phyloP scores from a whole-genome alignment of 305 asterid genomes.

The Rubia balearica region DNA sequence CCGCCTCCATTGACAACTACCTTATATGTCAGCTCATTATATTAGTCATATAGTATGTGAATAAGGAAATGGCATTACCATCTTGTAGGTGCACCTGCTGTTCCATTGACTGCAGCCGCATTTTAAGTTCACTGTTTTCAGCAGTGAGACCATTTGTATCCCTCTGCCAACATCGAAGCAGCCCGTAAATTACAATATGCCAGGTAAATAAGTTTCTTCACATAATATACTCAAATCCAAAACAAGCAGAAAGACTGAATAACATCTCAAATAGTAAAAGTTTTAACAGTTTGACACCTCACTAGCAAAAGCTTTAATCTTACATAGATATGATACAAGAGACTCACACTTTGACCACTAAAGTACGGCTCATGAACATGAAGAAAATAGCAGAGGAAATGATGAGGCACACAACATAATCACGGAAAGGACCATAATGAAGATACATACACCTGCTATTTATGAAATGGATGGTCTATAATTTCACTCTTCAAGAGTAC shows the following conservation, averaged over 20 bases:
- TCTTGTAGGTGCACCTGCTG: slow-evolving; percentile 96
- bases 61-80: slow-evolving; percentile 38
- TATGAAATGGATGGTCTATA: neutral
- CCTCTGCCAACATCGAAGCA: slow-evolving; percentile 32
- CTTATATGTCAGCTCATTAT: neutral
- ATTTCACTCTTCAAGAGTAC: neutral
- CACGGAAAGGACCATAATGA: neutral
- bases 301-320: neutral
- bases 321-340: neutral
- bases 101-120: slow-evolving; percentile 88
- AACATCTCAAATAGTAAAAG: neutral
- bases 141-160: slow-evolving; percentile 78
- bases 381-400: neutral
- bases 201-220: neutral
- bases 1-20: neutral
- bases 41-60: neutral
- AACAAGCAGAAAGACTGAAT: neutral
- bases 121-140: slow-evolving; percentile 88
- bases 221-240: neutral
- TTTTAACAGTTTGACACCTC: neutral
- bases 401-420: neutral
- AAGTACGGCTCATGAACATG: neutral
- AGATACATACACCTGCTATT: neutral
- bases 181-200: neutral
- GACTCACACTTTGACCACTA: neutral